Evolutionary conservation across 108 stramenopile genomes (phyloP), one percentile per base, ranked within the genome.

Genomic region (Skeletonema tropicum): DNA sequence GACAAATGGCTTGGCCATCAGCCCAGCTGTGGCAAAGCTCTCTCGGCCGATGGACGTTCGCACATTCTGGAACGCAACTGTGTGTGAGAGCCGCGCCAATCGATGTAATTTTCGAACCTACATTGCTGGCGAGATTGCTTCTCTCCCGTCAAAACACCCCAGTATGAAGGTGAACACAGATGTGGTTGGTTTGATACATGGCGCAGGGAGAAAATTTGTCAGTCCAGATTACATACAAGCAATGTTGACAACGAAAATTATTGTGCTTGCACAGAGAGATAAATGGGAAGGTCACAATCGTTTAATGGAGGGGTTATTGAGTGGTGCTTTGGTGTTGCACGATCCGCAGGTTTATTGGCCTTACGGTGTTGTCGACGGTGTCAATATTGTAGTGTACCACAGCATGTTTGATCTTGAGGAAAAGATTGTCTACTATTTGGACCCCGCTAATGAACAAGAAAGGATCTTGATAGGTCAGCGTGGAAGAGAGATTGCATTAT

Each of bases 221-320:
- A 30, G 29, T 19, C 30, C 42, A 32, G 78, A 45, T 39, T 85
- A 85, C 45, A 55, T 82, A 1, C 12, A 75, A 36, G 77, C 62
- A 11, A 10, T 91, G 63, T 38, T 91, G 60, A 32, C 32, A 17
- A 80, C 64, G 58, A 89, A 89, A 59, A 84, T 91, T 49, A 80
- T 91, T 10, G 88, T 91, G 2, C 63, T 89, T 11, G 66, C 88
- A 6, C 90, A 91, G 69, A 65, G 87, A 17, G 90, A 91, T 67
- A 68, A 77, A 57, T 89, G 88, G 88, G 90, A 91, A 74, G 90
- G 86, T 36, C 86, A 89, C 33, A 84, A 76, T 49, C 82, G 87
- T 33, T 58, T 91, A 23, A 83, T 86, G 70, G 90, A 91, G 71
- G 72, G 79, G 1, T 39, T 91, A 33, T 77, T 78, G 49, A 79